These are phyloP conservation scores for Helicostylum pulchrum DNA, from an alignment of 192 early-diverging fungal genomes.

Conservation along the genomic window DNA sequence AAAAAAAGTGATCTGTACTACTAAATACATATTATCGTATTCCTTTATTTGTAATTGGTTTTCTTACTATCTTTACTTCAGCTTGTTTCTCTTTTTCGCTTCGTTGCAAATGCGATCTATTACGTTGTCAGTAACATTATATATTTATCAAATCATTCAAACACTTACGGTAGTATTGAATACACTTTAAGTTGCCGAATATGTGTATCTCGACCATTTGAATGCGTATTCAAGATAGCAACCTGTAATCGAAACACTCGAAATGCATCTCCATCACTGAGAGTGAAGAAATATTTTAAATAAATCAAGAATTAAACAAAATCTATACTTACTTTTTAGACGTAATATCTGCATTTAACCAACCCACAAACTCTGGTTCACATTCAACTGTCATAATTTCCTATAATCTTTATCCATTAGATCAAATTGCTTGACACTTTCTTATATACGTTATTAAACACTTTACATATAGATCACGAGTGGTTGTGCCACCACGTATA, in stretches of 20 bases:
- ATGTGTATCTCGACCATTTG: conserved; percentile 83
- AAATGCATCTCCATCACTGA: conserved; percentile 20
- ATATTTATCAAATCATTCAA: no score
- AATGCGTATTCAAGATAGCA: conserved; percentile 65
- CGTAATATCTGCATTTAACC: conserved; percentile 62
- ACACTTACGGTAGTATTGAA: conserved; percentile 50
- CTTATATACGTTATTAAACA: no score
- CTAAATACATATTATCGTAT: not conserved
- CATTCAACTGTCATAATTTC: conserved; percentile 54
- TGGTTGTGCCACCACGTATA: conserved; percentile 64
- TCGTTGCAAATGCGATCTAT: not conserved
- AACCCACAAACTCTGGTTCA: conserved; percentile 55
- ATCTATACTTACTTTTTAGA: conserved; percentile 21
- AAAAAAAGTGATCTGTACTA: not conserved
- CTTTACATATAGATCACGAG: conserved; percentile 60
- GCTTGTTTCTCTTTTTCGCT: not conserved
- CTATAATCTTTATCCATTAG: conserved; percentile 18
- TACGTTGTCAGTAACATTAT: not conserved
- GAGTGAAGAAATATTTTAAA: conserved; percentile 2
- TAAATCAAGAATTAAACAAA: conserved; percentile 14
- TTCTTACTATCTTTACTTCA: not conserved
- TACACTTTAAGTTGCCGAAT: conserved; percentile 72
- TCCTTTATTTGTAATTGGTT: not conserved
- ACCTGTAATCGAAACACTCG: conserved; percentile 68
- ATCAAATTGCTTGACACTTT: no score